Base-by-base conservation (phyloP, 148 eudicot genomes). In the Amaranthus palmeri region DNA sequence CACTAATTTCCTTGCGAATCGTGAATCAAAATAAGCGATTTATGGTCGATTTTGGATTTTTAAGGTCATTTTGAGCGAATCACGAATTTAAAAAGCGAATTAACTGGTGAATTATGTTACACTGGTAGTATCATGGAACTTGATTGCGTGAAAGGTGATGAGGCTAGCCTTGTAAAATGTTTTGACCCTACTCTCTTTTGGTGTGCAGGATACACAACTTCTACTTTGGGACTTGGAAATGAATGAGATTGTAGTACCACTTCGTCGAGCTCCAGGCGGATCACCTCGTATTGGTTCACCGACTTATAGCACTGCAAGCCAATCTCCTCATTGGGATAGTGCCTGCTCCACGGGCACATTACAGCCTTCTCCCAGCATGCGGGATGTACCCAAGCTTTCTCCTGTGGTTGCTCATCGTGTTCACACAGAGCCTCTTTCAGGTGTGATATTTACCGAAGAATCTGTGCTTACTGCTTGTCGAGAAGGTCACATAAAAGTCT, bases 141-240 rank as follows among this genome's bases (percentile, higher is more conserved):
- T 68, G 61, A 13, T 42, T 36, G 48, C 71, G 40, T 53, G 48
- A 3, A 53, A 40, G 11, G 18, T 53, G 64, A 15, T 46, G 10
- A 45, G 48, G 41, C 12, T 44, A 56, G 47, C 65, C 55, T 14
- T 61, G 53, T 54, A 5, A 7, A 4, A 40, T 48, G n/a, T 65
- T 47, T 55, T 56, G 58, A 65, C 47, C 17, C 36, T 25, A 4
- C 12, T 15, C 82, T 69, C 56, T 64, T 69, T 65, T 49, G n/a
- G 44, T 62, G 48, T 58, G 73, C 79, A 91, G 97, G 97, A 91
- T 73, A 84, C 97, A 15, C 97, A 86, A 74, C 80, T 91, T 71
- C 88, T 91, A 17, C 80, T 91, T 3, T 91, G 97, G 97, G 97
- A 91, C 81, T 76, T 91, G 70, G 91, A 84, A 70, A 85, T 85